Percentiles rank a stretch among this genome's conserved stretches.
phyloP scores from a whole-genome alignment of 257 asterid species.

The Henckelia pumila region DNA sequence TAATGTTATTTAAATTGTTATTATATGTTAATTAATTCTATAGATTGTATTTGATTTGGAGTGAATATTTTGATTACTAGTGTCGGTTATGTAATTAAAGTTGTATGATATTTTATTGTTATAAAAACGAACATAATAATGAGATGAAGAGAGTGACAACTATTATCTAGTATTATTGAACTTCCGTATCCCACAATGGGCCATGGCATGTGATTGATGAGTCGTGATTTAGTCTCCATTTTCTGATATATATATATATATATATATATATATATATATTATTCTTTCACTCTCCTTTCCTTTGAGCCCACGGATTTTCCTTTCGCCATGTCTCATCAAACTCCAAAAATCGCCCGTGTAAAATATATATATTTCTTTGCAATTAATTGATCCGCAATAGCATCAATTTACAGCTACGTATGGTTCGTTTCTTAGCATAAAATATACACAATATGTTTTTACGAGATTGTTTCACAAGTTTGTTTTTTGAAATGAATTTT shows the following conservation, averaged over 20 bases:
- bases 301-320: not conserved
- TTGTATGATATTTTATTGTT: not conserved
- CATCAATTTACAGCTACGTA: no score
- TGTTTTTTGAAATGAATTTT: no score
- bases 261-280: no score
- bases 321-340: constrained; percentile 13
- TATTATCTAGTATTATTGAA: not conserved
- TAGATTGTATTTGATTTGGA: constrained; percentile 13
- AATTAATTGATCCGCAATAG: no score
- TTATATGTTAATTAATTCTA: not conserved
- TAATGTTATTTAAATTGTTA: no score
- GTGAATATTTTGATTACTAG: constrained; percentile 10
- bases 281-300: not conserved
- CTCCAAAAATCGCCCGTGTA: no score
- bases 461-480: no score
- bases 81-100: constrained; percentile 15
- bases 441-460: no score
- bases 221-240: not conserved
- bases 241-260: no score
- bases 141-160: constrained; percentile 25
- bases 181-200: constrained; percentile 18
- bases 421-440: no score
- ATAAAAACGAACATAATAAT: constrained; percentile 18
- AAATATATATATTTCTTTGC: no score
- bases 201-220: constrained; percentile 30